A percentile compares a stretch with the other conserved stretches of the same genome.
Conservation (phyloP, 129 eudicot species). For the Rutidosis leptorrhynchoides region DNA sequence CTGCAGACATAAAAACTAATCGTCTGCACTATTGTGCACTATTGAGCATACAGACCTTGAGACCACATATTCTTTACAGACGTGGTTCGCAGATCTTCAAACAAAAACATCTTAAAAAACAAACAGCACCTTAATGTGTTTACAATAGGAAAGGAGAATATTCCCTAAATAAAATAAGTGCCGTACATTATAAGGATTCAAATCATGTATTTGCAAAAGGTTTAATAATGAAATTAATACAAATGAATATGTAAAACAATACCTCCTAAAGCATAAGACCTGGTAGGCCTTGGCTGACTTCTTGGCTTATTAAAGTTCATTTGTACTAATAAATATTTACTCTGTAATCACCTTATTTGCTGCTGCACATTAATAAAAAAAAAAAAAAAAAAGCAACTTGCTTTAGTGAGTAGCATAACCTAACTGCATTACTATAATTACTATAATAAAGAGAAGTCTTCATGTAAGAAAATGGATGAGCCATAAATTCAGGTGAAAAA, state of each 20-base stretch:
- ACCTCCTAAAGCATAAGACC: constrained; percentile 76
- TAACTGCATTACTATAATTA: neutral
- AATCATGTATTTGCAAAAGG: neutral
- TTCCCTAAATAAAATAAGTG: neutral
- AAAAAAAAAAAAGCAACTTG: constrained; percentile 5
- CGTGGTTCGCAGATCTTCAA: no score
- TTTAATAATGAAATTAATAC: neutral
- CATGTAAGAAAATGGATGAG: neutral
- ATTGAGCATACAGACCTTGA: no score
- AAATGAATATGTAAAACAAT: constrained; percentile 9
- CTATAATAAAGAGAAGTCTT: neutral
- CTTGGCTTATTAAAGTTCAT: constrained; percentile 63
- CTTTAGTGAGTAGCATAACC: constrained; percentile 18
- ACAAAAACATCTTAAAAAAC: no score
- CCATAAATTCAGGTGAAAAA: neutral
- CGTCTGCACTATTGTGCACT: no score
- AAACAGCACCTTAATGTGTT: no score
- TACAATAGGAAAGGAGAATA: neutral
- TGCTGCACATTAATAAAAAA: constrained; percentile 25
- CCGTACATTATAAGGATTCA: neutral
- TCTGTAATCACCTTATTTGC: constrained; percentile 30
- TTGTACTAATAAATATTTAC: constrained; percentile 25
- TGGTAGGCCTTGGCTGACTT: constrained; percentile 50
- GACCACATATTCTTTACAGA: no score
- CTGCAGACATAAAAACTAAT: no score